Conservation (phyloP, 192 early-diverging fungal genomes). For the Umbelopsis sp. region DNA sequence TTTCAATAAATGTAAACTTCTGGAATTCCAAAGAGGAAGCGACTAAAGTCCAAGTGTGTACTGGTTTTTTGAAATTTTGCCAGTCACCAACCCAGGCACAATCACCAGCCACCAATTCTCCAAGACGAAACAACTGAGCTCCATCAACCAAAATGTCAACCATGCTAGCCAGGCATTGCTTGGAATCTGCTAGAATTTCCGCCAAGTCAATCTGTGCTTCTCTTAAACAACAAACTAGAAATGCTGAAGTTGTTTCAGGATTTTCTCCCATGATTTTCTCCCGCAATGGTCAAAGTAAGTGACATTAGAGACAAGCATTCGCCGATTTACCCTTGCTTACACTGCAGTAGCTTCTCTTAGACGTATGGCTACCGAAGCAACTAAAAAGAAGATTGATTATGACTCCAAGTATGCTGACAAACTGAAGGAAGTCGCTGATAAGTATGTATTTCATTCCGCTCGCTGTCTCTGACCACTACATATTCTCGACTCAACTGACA, state of each 20-base stretch:
- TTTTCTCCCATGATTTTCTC: slow-evolving; percentile 14
- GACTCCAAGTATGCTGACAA: slow-evolving; percentile 44
- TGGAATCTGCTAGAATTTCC: background rate
- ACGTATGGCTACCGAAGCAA: slow-evolving; percentile 21
- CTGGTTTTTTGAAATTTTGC: background rate
- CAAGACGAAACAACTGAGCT: background rate
- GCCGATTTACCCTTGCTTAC: background rate
- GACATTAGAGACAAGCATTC: background rate
- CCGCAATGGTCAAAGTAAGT: background rate
- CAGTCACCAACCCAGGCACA: slow-evolving; percentile 1
- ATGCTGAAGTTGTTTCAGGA: slow-evolving; percentile 11
- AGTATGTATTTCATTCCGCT: slow-evolving; percentile 22
- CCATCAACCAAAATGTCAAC: background rate
- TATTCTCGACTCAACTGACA: background rate
- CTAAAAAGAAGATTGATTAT: slow-evolving; percentile 25
- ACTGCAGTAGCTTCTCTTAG: slow-evolving; percentile 4
- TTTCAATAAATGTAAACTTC: background rate
- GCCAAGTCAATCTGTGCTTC: background rate
- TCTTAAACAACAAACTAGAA: background rate
- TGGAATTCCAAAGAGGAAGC: background rate
- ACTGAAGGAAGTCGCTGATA: slow-evolving; percentile 31
- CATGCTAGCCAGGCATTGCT: slow-evolving; percentile 10
- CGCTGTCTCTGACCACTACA: background rate
- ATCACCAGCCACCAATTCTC: background rate
- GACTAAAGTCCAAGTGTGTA: background rate